phyloP scores from a whole-genome alignment of 2,329 filamentous ascomycete species.

The Trichophyton equinum region DNA sequence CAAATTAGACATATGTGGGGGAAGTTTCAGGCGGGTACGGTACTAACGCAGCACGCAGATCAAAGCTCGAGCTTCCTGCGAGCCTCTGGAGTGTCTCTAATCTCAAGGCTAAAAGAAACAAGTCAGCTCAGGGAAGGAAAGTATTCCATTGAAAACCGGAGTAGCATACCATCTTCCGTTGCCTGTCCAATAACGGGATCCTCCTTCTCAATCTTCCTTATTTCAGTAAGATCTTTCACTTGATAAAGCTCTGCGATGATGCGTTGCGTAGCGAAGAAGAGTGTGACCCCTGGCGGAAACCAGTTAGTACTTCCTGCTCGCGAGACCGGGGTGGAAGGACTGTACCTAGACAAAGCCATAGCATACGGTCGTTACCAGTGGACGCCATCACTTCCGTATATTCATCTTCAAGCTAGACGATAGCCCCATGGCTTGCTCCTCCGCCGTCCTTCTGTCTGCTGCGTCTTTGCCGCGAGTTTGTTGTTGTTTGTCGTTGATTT shows the following conservation, averaged over 20 bases:
- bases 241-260: slow-evolving; percentile 42
- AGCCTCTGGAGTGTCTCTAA: slow-evolving; percentile 55
- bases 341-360: slow-evolving; percentile 31
- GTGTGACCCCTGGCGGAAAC: slow-evolving; percentile 23
- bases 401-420: neutral
- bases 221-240: slow-evolving; percentile 39
- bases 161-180: slow-evolving; percentile 51
- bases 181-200: slow-evolving; percentile 63
- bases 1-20: slow-evolving; percentile 16
- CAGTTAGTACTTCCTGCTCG: neutral
- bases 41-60: slow-evolving; percentile 56
- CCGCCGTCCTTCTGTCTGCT: neutral
- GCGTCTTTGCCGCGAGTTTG: no score
- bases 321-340: neutral
- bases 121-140: neutral
- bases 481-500: neutral
- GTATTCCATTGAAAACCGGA: neutral
- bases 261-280: slow-evolving; percentile 42
- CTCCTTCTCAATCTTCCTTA: slow-evolving; percentile 52
- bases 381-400: slow-evolving; percentile 20
- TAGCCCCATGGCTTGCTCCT: neutral
- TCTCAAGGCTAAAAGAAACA: slow-evolving; percentile 39
- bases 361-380: slow-evolving; percentile 24
- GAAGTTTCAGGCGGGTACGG: slow-evolving; percentile 16
- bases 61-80: slow-evolving; percentile 56